Evolutionary conservation across 768 basidiomycete genomes (phyloP), one percentile per base, ranked within the genome.

Genomic region (Boletellus ananiceps): DNA sequence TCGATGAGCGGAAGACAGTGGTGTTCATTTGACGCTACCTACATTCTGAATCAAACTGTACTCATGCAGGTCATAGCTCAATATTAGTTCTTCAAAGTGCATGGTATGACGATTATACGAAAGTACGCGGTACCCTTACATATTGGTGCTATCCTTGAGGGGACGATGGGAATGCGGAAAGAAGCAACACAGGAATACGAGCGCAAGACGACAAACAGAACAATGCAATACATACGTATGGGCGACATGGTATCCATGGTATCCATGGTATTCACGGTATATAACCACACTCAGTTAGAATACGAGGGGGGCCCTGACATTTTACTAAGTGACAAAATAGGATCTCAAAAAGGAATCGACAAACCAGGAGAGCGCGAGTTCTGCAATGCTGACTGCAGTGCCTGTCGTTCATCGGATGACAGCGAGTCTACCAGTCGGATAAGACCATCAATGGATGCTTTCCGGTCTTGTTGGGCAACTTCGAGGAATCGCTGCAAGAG

Each of bases 371-470:
- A 78, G 38, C 79, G 78, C 7, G 76, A 60, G 57, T 69, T 80
- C 62, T 86, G 84, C 44, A 92, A 75, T 34, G 80, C 79, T 36
- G 69, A 66, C 33, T 84, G 74, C 52, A 93, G 61, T 1, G 76
- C 68, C 11, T 76, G 69, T 65, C 80, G 82, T 57, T 93, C 90
- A 21, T 91, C 91, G 19, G 81, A 78, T 0, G 80, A 78, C 51
- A 94, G 75, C 33, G 75, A 76, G 50, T 89, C 84, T n/a, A 84
- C 79, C 11, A 93, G 71, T 42, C 83, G 83, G 43, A 81, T 66
- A 50, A 93, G 77, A 32, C 88, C 83, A 52, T 84, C 82, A 52
- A 93, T 66, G 1, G 86, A 81, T 8, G 82, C 83, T 69, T 88
- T 88, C 42, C 83, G 79, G 64, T 93, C 87, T 57, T 84, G 83